Conservation (phyloP, 352 stramenopile species). For the Thraustotheca clavata region DNA sequence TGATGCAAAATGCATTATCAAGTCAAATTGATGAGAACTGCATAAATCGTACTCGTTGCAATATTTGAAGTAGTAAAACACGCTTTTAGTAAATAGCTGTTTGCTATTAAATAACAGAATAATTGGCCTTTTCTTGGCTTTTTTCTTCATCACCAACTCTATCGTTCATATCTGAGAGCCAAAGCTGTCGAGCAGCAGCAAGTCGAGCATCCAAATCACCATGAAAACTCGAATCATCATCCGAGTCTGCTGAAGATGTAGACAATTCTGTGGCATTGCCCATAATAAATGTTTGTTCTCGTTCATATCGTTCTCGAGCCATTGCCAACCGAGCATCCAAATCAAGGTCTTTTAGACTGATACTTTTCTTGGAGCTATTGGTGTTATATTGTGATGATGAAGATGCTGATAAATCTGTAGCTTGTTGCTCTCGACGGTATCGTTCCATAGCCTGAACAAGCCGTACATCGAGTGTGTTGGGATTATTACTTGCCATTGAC, state of each 20-base stretch:
- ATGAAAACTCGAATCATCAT: background rate
- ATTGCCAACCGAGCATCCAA: background rate
- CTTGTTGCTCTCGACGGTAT: background rate
- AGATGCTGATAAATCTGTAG: background rate
- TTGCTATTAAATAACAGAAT: too few relatives aligned
- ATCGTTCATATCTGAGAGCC: background rate
- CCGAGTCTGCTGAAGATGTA: background rate
- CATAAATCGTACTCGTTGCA: too few relatives aligned
- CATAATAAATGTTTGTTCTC: conserved; percentile 4
- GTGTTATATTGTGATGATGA: background rate
- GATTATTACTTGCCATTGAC: background rate
- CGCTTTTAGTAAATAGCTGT: too few relatives aligned
- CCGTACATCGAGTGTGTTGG: background rate
- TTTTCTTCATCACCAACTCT: background rate
- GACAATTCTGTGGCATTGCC: conserved; percentile 3
- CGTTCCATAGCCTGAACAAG: conserved; percentile 11
- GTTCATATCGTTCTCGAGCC: background rate
- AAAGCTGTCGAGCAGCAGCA: background rate
- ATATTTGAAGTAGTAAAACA: too few relatives aligned
- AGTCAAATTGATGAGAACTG: too few relatives aligned
- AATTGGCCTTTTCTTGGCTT: background rate
- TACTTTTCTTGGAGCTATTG: background rate
- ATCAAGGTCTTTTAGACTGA: background rate
- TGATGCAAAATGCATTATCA: too few relatives aligned
- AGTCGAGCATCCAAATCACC: conserved; percentile 15